phyloP scores from a whole-genome alignment of 2,329 filamentous ascomycete genomes.

The Colletotrichum simmondsii region DNA sequence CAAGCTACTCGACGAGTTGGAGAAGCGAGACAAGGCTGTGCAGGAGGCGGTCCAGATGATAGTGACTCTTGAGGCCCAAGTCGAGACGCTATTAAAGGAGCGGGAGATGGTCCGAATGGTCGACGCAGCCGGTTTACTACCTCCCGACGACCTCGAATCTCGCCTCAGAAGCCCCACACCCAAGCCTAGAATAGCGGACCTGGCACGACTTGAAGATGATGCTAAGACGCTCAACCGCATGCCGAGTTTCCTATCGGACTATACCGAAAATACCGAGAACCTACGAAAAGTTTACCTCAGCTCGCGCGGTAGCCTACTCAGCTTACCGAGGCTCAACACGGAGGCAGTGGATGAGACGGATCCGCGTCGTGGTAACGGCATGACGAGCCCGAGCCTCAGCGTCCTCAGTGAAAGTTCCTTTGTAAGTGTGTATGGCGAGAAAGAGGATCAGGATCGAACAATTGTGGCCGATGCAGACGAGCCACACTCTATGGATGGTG shows the following conservation, averaged over 20 bases:
- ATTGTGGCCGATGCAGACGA: slow-evolving; percentile 43
- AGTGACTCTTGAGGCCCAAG: slow-evolving; percentile 69
- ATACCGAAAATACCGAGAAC: slow-evolving; percentile 68
- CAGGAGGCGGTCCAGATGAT: slow-evolving; percentile 79
- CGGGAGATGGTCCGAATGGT: slow-evolving; percentile 63
- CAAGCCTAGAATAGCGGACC: slow-evolving; percentile 35
- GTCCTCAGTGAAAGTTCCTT: slow-evolving; percentile 77
- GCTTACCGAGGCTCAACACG: slow-evolving; percentile 57
- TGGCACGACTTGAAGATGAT: slow-evolving; percentile 42
- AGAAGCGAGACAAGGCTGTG: slow-evolving; percentile 76
- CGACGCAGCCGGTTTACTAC: slow-evolving; percentile 53
- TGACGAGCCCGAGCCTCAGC: slow-evolving; percentile 70
- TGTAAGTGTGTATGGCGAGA: slow-evolving; percentile 70
- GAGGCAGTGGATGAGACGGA: slow-evolving; percentile 52
- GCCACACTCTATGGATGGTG: slow-evolving; percentile 42
- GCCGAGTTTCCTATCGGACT: slow-evolving; percentile 74
- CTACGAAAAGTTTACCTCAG: slow-evolving; percentile 69
- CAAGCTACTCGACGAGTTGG: slow-evolving; percentile 67
- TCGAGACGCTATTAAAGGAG: slow-evolving; percentile 65
- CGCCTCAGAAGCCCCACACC: slow-evolving; percentile 19
- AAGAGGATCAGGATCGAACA: slow-evolving; percentile 41
- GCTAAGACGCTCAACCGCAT: slow-evolving; percentile 61
- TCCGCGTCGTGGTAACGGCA: slow-evolving; percentile 46
- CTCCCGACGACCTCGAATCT: slow-evolving; percentile 44
- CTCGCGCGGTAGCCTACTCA: slow-evolving; percentile 59